Evolutionary conservation across 352 stramenopile species (phyloP).

Genomic region (Phytophthora litchii): DNA sequence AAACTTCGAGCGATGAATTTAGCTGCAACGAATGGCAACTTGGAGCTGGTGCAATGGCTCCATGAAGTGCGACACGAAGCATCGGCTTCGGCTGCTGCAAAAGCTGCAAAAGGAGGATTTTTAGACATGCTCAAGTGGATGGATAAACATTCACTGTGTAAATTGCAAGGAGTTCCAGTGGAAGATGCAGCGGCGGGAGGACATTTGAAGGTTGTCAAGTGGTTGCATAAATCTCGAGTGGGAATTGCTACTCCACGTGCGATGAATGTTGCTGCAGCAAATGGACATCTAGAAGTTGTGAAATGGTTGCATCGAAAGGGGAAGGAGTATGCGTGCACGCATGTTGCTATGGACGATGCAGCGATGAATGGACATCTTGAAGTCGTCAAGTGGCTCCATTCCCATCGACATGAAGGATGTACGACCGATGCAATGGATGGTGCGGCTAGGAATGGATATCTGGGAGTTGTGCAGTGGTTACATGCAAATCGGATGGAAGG

Average conservation of each 20-base stretch:
- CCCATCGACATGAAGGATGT: conserved; percentile 22
- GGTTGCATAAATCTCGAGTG: conserved; percentile 34
- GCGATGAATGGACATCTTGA: conserved; percentile 45
- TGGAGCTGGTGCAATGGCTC: conserved; percentile 38
- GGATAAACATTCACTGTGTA: conserved; percentile 35
- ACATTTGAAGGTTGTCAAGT: conserved; percentile 39
- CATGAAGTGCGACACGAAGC: conserved; percentile 28
- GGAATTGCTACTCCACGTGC: conserved; percentile 32
- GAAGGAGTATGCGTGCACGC: conserved; percentile 28
- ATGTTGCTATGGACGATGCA: conserved; percentile 46
- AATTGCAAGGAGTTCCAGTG: conserved; percentile 28
- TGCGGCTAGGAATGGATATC: conserved; percentile 33
- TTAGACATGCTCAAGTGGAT: conserved; percentile 42
- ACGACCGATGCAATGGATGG: conserved; percentile 38
- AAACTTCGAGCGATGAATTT: conserved; percentile 39
- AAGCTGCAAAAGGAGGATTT: conserved; percentile 29
- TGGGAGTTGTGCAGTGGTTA: conserved; percentile 36
- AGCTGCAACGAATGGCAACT: conserved; percentile 33
- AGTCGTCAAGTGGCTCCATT: conserved; percentile 42
- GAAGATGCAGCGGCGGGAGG: conserved; percentile 25
- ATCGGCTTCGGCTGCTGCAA: conserved; percentile 31
- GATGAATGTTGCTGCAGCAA: conserved; percentile 31
- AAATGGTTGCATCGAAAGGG: conserved; percentile 38
- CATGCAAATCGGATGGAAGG: conserved; percentile 35
- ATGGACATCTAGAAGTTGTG: conserved; percentile 32